Conservation (phyloP, 2,329 filamentous ascomycete genomes). For the Alternaria metachromatica region DNA sequence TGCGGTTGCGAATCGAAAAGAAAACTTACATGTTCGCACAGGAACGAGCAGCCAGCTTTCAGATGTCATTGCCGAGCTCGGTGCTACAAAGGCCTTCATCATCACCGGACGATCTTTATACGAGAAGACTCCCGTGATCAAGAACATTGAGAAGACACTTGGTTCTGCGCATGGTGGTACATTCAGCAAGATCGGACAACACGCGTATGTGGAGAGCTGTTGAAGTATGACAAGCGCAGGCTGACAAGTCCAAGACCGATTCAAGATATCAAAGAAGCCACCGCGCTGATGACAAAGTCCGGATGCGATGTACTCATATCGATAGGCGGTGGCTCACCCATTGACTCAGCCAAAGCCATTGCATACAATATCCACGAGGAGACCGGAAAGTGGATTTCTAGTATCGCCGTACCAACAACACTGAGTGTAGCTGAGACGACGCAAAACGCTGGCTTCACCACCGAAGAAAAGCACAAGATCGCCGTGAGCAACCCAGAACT, state of each 20-base stretch:
- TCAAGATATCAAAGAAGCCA: slow-evolving; percentile 45
- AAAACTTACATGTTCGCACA: slow-evolving; percentile 14
- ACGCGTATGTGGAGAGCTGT: slow-evolving; percentile 53
- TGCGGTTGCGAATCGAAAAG: background rate
- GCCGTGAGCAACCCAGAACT: slow-evolving; percentile 55
- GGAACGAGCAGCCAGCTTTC: slow-evolving; percentile 43
- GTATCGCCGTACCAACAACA: slow-evolving; percentile 49
- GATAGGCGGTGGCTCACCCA: slow-evolving; percentile 58
- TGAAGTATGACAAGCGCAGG: background rate
- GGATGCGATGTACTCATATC: slow-evolving; percentile 44
- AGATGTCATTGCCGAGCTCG: slow-evolving; percentile 42
- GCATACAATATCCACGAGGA: slow-evolving; percentile 49
- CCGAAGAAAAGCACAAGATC: slow-evolving; percentile 58
- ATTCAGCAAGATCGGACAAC: slow-evolving; percentile 62
- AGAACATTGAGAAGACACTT: slow-evolving; percentile 58
- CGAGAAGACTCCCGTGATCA: slow-evolving; percentile 61
- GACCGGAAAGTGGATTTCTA: slow-evolving; percentile 47
- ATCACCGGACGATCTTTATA: slow-evolving; percentile 62
- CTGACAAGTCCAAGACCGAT: slow-evolving; percentile 39
- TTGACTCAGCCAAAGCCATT: slow-evolving; percentile 55
- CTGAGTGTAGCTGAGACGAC: slow-evolving; percentile 63
- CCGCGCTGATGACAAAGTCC: slow-evolving; percentile 45
- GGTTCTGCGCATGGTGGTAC: slow-evolving; percentile 59
- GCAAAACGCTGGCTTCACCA: slow-evolving; percentile 60
- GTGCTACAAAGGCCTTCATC: slow-evolving; percentile 60